Percentiles rank a stretch among this genome's conserved stretches.
These are phyloP conservation scores for Xerocomus spinulosus DNA, from an alignment of 768 basidiomycete genomes.

Conservation along the genomic window DNA sequence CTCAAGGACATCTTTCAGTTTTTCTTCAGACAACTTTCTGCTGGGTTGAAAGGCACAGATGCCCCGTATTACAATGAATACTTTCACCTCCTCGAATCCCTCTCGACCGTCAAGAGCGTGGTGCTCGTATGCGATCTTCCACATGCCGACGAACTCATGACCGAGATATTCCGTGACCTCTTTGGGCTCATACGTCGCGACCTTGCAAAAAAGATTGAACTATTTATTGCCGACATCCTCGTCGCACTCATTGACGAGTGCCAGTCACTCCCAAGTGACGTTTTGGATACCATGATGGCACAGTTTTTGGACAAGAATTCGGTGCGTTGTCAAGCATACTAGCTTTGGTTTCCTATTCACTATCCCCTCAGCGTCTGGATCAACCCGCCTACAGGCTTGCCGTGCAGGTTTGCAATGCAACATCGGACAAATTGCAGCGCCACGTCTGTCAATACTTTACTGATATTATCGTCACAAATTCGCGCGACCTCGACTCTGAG, in stretches of 20 bases:
- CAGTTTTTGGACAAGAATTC: conserved; percentile 82
- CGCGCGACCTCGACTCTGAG: conserved; percentile 48
- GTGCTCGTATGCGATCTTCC: conserved; percentile 92
- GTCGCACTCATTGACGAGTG: conserved; percentile 87
- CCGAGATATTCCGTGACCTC: conserved; percentile 77
- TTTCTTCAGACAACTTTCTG: conserved; percentile 82
- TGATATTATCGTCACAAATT: conserved; percentile 69
- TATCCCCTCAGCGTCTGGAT: conserved; percentile 48
- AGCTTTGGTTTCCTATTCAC: conserved; percentile 1
- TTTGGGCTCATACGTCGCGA: conserved; percentile 76
- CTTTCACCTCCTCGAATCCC: conserved; percentile 88
- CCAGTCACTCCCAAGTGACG: conserved; percentile 66
- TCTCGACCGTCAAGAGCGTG: conserved; percentile 92
- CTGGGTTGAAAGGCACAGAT: conserved; percentile 70
- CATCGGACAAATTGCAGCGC: conserved; percentile 83
- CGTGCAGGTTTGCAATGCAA: conserved; percentile 77
- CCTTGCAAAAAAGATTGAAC: conserved; percentile 75
- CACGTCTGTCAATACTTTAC: conserved; percentile 91
- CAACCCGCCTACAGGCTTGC: conserved; percentile 79
- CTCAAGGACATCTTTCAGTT: conserved; percentile 96
- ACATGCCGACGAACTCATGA: conserved; percentile 78
- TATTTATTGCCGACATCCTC: conserved; percentile 86
- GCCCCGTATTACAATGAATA: conserved; percentile 89
- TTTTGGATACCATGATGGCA: conserved; percentile 74
- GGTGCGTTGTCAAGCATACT: conserved; percentile 38